Base-by-base conservation (phyloP, 805 yeast genomes). In the Debaryomyces castellii region DNA sequence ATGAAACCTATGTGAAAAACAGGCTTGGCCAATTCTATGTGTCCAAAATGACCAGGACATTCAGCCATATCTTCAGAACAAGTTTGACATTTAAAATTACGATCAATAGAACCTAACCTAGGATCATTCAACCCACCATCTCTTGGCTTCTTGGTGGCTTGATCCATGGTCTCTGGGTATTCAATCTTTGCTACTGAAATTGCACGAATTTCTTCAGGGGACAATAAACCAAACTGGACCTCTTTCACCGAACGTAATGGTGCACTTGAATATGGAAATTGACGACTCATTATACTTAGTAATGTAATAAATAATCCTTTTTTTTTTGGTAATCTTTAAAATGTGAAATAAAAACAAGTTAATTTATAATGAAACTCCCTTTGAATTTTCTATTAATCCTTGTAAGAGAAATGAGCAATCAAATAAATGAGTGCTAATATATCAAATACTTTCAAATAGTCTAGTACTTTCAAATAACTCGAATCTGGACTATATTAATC, bases 141-240 rank as follows among this genome's bases (percentile, higher is more conserved):
- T 66, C 97, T 83, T 40, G 98, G 97, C 53, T 88, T 87, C 63
- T 87, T 86, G 48, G 96, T 90, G 33, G 96, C 82, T 67, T 91
- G 97, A 67, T 94, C 99, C 96, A 94, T 94, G n/a, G 97, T 94
- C 71, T 94, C 99, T 18, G 99, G 99, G 62, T 87, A 94, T 69
- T 92, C 97, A 61, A 94, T 89, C 64, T 94, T 94, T 36, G 97
- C 98, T 49, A 95, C 99, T 51, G 97, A 89, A 55, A 94, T 91
- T 41, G 98, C 97, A 69, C 97, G 87, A 30, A 67, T 66, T 76
- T 94, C 99, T 74, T 94, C 99, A 22, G 99, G 99, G 24, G 98
- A 90, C 52, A 94, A 82, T 59, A 94, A 83, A 51, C 99, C 99
- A 76, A 94, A 95, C 76, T 94, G 99, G 64, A 91, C 97, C 79